Evolutionary conservation across 2,329 filamentous ascomycete genomes (phyloP).

Genomic region (Ophiostoma populinum): DNA sequence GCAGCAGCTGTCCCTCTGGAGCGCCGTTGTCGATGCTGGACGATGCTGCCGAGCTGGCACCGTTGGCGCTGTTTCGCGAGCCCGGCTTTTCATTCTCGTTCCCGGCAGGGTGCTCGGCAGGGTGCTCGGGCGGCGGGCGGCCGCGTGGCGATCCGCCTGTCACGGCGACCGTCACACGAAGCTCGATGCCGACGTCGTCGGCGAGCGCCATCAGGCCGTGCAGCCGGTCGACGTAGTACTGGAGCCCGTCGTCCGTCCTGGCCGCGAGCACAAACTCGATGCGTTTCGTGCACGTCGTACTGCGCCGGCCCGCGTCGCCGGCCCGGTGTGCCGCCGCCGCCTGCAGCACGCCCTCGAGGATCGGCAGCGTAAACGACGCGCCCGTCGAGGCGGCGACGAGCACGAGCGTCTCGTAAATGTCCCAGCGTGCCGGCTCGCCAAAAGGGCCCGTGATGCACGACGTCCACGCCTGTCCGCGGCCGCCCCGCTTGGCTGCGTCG

Average conservation of each 20-base stretch:
- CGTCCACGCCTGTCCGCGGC: conserved; percentile 16
- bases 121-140: not conserved
- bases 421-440: conserved; percentile 36
- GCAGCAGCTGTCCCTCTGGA: not conserved
- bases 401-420: conserved; percentile 40
- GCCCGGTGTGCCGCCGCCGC: conserved; percentile 11
- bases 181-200: conserved; percentile 26
- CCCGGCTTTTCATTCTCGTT: too few species aligned
- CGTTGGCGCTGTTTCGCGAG: too few species aligned
- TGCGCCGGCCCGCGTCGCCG: too few species aligned
- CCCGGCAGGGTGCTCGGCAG: not conserved
- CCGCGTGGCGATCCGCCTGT: conserved; percentile 20
- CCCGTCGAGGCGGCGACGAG: conserved; percentile 45
- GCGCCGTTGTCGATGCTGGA: not conserved
- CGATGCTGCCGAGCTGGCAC: not conserved
- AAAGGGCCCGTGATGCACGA: conserved; percentile 39
- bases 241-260: conserved; percentile 32
- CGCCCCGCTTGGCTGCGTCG: conserved; percentile 16
- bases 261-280: conserved; percentile 37
- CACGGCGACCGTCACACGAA: conserved; percentile 36
- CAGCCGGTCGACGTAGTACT: conserved; percentile 35
- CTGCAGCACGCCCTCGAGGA: conserved; percentile 36
- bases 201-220: conserved; percentile 26
- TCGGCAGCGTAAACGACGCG: conserved; percentile 42
- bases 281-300: conserved; percentile 31